Evolutionary conservation across 176 grass and related monocot genomes (phyloP).

Genomic region (Chrysopogon serrulatus): DNA sequence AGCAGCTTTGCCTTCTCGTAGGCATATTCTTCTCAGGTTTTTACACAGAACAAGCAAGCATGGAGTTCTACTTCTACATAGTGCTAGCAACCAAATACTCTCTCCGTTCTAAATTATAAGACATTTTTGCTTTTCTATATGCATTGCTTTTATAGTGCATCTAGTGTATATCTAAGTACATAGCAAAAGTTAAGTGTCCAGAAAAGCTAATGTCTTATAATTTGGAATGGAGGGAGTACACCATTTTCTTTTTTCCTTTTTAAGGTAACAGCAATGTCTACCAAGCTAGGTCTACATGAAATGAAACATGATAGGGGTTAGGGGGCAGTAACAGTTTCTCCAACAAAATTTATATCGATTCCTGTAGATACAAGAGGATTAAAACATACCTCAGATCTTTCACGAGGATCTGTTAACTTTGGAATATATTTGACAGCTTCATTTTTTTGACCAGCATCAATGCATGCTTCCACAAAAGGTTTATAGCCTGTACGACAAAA

Average conservation of each 20-base stretch:
- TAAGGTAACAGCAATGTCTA: background rate
- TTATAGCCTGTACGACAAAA: conserved; percentile 60
- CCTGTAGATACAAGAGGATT: background rate
- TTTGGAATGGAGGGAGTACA: background rate
- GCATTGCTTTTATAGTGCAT: background rate
- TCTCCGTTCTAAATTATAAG: background rate
- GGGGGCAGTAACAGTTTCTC: background rate
- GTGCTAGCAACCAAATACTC: background rate
- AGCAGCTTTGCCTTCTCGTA: background rate
- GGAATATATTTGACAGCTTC: conserved; percentile 91
- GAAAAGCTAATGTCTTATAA: background rate
- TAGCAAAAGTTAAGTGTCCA: background rate
- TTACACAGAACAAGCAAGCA: background rate
- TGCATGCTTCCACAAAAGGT: conserved; percentile 97
- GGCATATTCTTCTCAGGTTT: background rate
- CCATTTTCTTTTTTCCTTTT: background rate
- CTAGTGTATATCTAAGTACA: no score
- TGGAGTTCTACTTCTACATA: background rate
- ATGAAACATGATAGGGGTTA: background rate
- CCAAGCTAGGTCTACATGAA: background rate
- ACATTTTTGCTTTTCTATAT: background rate
- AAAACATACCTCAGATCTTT: conserved; percentile 83
- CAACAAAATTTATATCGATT: background rate
- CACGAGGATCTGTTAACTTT: conserved; percentile 66
- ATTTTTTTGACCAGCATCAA: conserved; percentile 86